A percentile compares a stretch with the other conserved stretches of the same genome.
Evolutionary conservation across 345 rosid species (phyloP).

Genomic region (Heritiera fomes): DNA sequence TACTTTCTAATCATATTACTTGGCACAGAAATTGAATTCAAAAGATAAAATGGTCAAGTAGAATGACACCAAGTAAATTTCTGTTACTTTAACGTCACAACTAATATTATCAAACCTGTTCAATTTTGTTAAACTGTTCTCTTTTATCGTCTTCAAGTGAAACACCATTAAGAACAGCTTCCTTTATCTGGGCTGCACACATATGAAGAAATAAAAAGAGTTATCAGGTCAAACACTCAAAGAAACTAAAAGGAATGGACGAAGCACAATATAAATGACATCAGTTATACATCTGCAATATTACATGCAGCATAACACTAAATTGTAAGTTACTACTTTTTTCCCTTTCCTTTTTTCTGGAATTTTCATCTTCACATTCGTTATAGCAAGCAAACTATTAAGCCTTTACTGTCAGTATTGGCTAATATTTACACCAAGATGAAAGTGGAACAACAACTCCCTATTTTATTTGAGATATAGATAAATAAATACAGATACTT

Average conservation of each 20-base stretch:
- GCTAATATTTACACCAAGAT: background rate
- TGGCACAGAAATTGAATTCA: background rate
- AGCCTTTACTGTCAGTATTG: background rate
- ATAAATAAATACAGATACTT: conserved; percentile 25
- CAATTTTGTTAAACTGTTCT: conserved; percentile 80
- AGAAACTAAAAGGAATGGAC: background rate
- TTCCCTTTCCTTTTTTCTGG: too few relatives aligned
- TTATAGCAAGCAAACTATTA: background rate
- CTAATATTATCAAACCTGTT: conserved; percentile 58
- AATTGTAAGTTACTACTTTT: background rate
- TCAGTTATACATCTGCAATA: background rate
- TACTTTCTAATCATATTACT: background rate
- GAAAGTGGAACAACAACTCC: background rate
- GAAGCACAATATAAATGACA: background rate
- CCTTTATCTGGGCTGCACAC: conserved; percentile 66
- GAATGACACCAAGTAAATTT: background rate
- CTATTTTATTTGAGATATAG: background rate
- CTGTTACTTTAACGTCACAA: background rate
- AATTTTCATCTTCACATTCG: background rate
- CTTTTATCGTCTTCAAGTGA: conserved; percentile 85
- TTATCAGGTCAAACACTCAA: conserved; percentile 21
- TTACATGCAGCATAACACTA: background rate
- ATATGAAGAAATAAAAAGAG: conserved; percentile 22
- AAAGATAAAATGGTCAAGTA: background rate
- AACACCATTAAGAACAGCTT: conserved; percentile 89